Base-by-base conservation (phyloP, 768 basidiomycete genomes). In the Gloeopeniophorella convolvens region DNA sequence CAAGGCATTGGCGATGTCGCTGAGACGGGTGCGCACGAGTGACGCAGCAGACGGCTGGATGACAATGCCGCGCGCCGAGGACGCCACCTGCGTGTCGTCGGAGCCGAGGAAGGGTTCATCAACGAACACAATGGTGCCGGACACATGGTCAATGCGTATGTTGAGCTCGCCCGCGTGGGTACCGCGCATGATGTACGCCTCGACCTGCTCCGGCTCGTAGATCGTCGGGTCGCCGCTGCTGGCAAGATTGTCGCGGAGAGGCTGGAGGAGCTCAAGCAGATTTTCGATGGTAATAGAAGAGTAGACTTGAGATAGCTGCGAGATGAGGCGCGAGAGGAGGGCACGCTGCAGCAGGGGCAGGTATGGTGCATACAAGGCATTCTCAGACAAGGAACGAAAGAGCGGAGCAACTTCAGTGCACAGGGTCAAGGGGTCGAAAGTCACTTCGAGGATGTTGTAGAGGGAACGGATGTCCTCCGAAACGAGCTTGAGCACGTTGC, bases 141-240 rank as follows among this genome's bases (percentile, higher is more conserved):
- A 79, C 26, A 85, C 83, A 65, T 99, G 95, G 67, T 98, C 91
- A 37, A 97, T 80, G 13, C 83, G 82, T 55, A 96, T 84, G 59
- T 71, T 76, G 42, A 97, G 78, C 66, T 96, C 92, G 32, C 90
- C 89, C 7, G 85, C 80, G 40, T 85, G 80, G 36, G 90, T 89
- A 51, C 91, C 90, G 30, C 85, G 83, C 88, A 96, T 95, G 56
- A 98, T 71, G 67, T 95, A 97, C 4, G 87, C 85, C 68, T 98
- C 92, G 56, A 85, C 73, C 63, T 85, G 82, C 53, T 85, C 82
- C n/a, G 80, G 78, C 51, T 85, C 81, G 66, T 81, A 86, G 33
- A 63, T 45, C 6, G 43, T 30, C 45, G 54, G n/a, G 39, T 48
- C 60, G 26, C 49, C 59, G 15, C 72, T 68, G 31, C 75, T 70